Evolutionary conservation across 2,329 filamentous ascomycete genomes (phyloP), one percentile per base, ranked within the genome.

Genomic region (Xylariaceae sp.): DNA sequence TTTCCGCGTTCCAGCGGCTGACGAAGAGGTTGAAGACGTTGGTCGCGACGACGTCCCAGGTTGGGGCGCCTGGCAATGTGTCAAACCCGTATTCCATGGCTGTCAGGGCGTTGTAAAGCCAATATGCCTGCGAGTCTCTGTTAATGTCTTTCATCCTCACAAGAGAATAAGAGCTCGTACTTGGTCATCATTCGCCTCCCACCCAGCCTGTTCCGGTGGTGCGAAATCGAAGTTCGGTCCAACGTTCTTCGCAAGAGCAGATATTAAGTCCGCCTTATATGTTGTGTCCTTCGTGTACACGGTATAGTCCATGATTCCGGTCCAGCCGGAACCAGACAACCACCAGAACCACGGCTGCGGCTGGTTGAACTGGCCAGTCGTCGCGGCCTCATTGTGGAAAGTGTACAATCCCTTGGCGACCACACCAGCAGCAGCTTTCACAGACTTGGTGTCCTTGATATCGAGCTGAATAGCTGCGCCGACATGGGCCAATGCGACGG

Each of bases 171-270:
- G 11, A 5, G 55, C 7, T 42, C 61, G 58, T 61, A 77, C 79
- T 72, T 86, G 83, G 62, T 86, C 83, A 63, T 86, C 83, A 66
- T 86, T 86, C 53, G 81, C 82, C 45, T 78, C 68, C 2, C 69
- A 70, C 2, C 71, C 72, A 1, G 78, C 76, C 60, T 74, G 72
- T 66, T 80, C 80, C 2, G 65, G 61, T 0, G 81, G 81, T 75
- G 81, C 76, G 71, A 77, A 84, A 66, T 83, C 73, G 45, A 72
- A 65, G 48, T 79, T 74, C 0, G 75, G 71, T 4, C 80, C 81
- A 13, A 73, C 69, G 65, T 84, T 81, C 62, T 74, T 75, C 2
- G 77, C 67, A 47, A 83, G 67, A 2, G 74, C 79, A 62, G 79
- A 69, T 7, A 67, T 56, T 9, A 68, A 64, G 45, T 68, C 69